These are phyloP conservation scores for Podospora appendiculata DNA, from an alignment of 495 filamentous ascomycete genomes.

Conservation along the genomic window DNA sequence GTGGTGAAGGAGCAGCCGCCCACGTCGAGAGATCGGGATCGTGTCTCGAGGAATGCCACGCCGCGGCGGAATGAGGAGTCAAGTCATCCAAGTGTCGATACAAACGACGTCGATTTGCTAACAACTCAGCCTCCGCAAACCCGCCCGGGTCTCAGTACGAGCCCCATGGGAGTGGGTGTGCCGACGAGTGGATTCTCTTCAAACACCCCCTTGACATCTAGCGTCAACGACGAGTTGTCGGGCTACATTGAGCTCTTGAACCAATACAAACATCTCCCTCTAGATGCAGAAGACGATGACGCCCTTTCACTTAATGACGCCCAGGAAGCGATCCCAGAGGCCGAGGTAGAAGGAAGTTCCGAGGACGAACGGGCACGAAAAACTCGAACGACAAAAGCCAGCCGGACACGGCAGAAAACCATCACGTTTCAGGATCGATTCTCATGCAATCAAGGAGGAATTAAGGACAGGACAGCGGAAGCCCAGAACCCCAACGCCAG, in stretches of 20 bases:
- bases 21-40: constrained; percentile 2
- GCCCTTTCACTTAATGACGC: constrained; percentile 9
- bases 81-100: background rate
- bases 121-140: background rate
- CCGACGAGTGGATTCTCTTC: background rate
- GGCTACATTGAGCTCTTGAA: constrained; percentile 25
- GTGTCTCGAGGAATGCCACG: background rate
- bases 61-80: constrained; percentile 7
- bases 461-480: constrained; percentile 15
- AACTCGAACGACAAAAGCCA: constrained; percentile 2
- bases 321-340: constrained; percentile 6
- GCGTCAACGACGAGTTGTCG: constrained; percentile 21
- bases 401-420: constrained; percentile 5
- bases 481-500: constrained; percentile 52
- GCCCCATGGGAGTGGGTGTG: background rate
- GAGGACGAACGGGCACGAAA: constrained; percentile 18
- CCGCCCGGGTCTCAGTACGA: background rate
- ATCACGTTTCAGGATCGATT: constrained; percentile 32
- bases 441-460: constrained; percentile 35
- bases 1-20: constrained; percentile 18
- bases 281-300: constrained; percentile 30
- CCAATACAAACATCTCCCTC: constrained; percentile 28
- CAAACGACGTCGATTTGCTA: background rate
- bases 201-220: background rate
- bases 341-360: constrained; percentile 10